A percentile compares a stretch with the other conserved stretches of the same genome.
These are phyloP conservation scores for Cairneyella variabilis DNA, from an alignment of 495 filamentous ascomycete genomes.

Conservation along the genomic window DNA sequence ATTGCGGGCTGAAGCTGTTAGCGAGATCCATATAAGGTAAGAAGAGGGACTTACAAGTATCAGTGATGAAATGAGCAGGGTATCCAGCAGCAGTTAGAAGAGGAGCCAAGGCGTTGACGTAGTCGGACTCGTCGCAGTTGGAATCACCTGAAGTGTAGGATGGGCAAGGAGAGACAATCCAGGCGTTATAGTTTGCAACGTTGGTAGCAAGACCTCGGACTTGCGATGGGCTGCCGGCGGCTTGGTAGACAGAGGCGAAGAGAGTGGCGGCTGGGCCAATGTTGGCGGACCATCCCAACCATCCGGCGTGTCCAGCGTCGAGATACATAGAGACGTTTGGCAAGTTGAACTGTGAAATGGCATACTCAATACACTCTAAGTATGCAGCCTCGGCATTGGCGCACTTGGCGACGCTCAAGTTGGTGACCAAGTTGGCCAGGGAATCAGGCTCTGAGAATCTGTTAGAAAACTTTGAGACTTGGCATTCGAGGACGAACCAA, in stretches of 20 bases:
- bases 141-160: constrained; percentile 51
- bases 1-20: constrained; percentile 51
- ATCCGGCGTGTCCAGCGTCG: constrained; percentile 77
- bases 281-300: constrained; percentile 82
- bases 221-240: constrained; percentile 58
- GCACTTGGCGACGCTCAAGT: constrained; percentile 62
- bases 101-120: constrained; percentile 63
- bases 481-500: constrained; percentile 5
- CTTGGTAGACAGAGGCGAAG: constrained; percentile 63
- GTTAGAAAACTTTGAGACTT: not conserved
- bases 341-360: constrained; percentile 65
- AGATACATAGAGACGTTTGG: constrained; percentile 81
- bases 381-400: constrained; percentile 60
- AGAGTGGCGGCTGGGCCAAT: constrained; percentile 65
- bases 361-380: constrained; percentile 67
- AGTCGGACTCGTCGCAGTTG: constrained; percentile 69
- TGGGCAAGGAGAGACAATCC: constrained; percentile 45
- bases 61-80: constrained; percentile 64
- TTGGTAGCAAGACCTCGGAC: constrained; percentile 75
- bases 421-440: constrained; percentile 77
- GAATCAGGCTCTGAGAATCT: constrained; percentile 59
- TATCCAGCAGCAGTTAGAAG: constrained; percentile 58
- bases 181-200: constrained; percentile 74
- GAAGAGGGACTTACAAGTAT: constrained; percentile 23
- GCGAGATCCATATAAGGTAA: not conserved